phyloP scores from a whole-genome alignment of 805 yeast genomes.

The Metschnikowia peoriensis region DNA sequence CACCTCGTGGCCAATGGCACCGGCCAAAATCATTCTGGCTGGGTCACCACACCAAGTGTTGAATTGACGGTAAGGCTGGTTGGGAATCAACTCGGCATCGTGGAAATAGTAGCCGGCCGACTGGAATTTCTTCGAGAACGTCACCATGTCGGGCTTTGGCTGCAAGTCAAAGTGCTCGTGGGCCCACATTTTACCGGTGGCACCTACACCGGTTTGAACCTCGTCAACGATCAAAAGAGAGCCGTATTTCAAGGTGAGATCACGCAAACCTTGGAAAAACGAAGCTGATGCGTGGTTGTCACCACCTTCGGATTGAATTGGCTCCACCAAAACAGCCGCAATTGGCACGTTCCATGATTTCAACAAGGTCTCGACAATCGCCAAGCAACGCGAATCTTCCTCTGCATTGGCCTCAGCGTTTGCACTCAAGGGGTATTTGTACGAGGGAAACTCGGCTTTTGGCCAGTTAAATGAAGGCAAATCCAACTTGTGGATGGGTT shows the following conservation, averaged over 20 bases:
- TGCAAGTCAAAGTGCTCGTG: slow-evolving; percentile 80
- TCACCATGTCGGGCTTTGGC: slow-evolving; percentile 79
- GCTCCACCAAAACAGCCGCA: slow-evolving; percentile 89
- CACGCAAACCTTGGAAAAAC: slow-evolving; percentile 82
- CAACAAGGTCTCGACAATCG: slow-evolving; percentile 69
- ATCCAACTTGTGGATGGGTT: slow-evolving; percentile 91
- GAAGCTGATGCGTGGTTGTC: slow-evolving; percentile 79
- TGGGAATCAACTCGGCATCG: slow-evolving; percentile 70
- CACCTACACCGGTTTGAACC: slow-evolving; percentile 90
- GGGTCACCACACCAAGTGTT: slow-evolving; percentile 96
- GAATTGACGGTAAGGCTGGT: slow-evolving; percentile 82
- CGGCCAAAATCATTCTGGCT: slow-evolving; percentile 71
- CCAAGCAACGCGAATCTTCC: slow-evolving; percentile 82
- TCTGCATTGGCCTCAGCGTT: slow-evolving; percentile 58
- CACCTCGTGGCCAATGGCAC: slow-evolving; percentile 68
- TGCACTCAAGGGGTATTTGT: slow-evolving; percentile 79
- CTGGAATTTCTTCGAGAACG: slow-evolving; percentile 87
- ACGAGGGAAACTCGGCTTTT: slow-evolving; percentile 85
- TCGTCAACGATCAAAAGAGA: slow-evolving; percentile 78
- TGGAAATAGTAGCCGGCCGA: slow-evolving; percentile 85
- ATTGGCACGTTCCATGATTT: slow-evolving; percentile 70
- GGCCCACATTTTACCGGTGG: slow-evolving; percentile 84
- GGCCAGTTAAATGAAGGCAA: slow-evolving; percentile 97
- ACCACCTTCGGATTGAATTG: slow-evolving; percentile 90
- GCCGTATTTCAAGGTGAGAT: slow-evolving; percentile 66